These are phyloP conservation scores for Fennellomyces sp. DNA, from an alignment of 371 early-diverging fungal species.

Conservation along the genomic window DNA sequence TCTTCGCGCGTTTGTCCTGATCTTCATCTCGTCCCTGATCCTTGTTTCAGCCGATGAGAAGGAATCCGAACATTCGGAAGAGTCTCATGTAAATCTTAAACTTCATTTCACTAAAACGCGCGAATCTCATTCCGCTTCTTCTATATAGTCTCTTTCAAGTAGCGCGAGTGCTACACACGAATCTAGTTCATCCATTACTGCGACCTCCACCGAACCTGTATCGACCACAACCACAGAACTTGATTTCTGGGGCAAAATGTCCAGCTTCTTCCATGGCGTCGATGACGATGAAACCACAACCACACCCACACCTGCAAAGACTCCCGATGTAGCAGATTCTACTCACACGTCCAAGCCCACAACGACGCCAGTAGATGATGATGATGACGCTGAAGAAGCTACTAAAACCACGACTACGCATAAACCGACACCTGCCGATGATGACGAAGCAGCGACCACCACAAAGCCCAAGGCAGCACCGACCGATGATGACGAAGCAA, in stretches of 20 bases:
- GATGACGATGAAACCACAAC: slow-evolving; percentile 1
- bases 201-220: background rate
- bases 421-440: background rate
- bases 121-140: slow-evolving; percentile 1
- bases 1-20: slow-evolving; percentile 11
- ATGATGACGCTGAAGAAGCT: background rate
- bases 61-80: background rate
- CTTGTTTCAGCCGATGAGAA: slow-evolving; percentile 4
- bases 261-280: slow-evolving; percentile 6
- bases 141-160: background rate
- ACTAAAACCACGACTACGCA: background rate
- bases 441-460: background rate
- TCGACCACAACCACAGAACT: background rate
- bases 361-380: background rate
- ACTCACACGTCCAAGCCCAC: background rate
- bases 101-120: background rate
- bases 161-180: background rate
- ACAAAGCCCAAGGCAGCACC: no score
- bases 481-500: no score
- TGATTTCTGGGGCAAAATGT: slow-evolving; percentile 16
- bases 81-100: slow-evolving; percentile 4
- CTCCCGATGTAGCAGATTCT: background rate
- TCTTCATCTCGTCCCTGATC: slow-evolving; percentile 17
- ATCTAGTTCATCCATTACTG: background rate
- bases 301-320: background rate